A percentile compares a stretch with the other conserved stretches of the same genome.
These are phyloP conservation scores for Leishmania braziliensis DNA, from an alignment of 208 protist genomes.

Conservation along the genomic window DNA sequence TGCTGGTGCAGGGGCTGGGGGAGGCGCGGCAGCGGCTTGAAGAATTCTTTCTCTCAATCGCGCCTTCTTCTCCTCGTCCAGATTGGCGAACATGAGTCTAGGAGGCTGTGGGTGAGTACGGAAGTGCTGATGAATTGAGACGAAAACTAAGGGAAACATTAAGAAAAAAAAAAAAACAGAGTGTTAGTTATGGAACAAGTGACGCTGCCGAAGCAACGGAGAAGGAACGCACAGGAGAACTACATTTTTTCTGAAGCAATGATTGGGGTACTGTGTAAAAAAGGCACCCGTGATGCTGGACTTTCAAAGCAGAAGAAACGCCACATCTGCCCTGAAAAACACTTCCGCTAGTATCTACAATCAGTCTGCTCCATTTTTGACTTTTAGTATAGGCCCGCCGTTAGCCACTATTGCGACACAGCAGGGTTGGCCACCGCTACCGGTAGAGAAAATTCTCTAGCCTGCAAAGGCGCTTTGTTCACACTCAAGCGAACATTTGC, in stretches of 20 bases:
- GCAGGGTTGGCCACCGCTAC: neutral
- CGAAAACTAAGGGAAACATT: neutral
- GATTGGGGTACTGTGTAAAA: too few species aligned
- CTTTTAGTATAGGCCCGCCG: neutral
- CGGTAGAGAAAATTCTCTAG: neutral
- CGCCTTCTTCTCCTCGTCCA: slow-evolving; percentile 36
- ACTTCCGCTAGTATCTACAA: neutral
- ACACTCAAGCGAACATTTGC: neutral
- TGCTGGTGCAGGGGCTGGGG: neutral
- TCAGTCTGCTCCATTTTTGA: neutral
- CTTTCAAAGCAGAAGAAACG: neutral
- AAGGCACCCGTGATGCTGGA: neutral
- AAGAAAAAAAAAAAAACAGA: neutral
- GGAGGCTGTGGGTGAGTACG: neutral
- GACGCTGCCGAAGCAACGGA: neutral
- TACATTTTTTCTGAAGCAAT: neutral
- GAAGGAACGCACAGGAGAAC: neutral
- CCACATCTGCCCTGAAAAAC: neutral
- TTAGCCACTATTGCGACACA: neutral
- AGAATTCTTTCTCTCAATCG: slow-evolving; percentile 28
- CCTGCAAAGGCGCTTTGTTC: neutral
- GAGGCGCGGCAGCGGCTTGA: slow-evolving; percentile 18
- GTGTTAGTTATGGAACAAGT: neutral
- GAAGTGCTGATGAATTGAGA: neutral
- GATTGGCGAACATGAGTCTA: slow-evolving; percentile 26